Evolutionary conservation across 2,329 filamentous ascomycete species (phyloP).

Genomic region (Chaetomium strumarium): DNA sequence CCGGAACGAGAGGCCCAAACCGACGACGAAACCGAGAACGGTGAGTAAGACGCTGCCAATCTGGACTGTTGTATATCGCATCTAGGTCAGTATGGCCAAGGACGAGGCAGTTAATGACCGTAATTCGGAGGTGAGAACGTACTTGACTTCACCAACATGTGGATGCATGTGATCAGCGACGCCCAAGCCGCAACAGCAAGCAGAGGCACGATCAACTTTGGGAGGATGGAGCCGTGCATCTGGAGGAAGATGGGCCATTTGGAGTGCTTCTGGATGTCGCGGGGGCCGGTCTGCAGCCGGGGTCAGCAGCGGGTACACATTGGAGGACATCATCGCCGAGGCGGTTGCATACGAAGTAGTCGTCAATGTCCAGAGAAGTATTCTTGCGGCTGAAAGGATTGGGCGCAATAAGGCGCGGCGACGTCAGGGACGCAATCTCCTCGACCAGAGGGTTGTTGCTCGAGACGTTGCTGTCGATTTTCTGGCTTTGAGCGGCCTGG

Average conservation of each 20-base stretch:
- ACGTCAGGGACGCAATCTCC: conserved; percentile 25
- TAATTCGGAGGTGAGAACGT: neutral
- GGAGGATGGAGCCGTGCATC: conserved; percentile 66
- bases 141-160: neutral
- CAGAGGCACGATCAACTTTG: conserved; percentile 69
- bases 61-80: conserved; percentile 32
- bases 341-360: conserved; percentile 39
- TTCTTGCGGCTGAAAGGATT: conserved; percentile 30
- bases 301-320: neutral
- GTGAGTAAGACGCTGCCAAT: conserved; percentile 70
- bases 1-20: conserved; percentile 70
- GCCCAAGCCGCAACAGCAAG: conserved; percentile 59
- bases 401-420: conserved; percentile 25
- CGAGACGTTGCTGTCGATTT: conserved; percentile 8
- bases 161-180: conserved; percentile 52
- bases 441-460: conserved; percentile 14
- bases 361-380: conserved; percentile 36
- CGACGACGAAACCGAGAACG: conserved; percentile 79
- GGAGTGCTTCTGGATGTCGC: conserved; percentile 66
- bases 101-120: neutral
- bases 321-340: too few relatives aligned
- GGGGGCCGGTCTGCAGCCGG: conserved; percentile 45
- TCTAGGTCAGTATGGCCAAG: neutral
- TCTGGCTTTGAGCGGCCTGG: neutral
- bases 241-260: conserved; percentile 75